Conservation (phyloP, 352 stramenopile genomes). For the Pythium phragmitis region DNA sequence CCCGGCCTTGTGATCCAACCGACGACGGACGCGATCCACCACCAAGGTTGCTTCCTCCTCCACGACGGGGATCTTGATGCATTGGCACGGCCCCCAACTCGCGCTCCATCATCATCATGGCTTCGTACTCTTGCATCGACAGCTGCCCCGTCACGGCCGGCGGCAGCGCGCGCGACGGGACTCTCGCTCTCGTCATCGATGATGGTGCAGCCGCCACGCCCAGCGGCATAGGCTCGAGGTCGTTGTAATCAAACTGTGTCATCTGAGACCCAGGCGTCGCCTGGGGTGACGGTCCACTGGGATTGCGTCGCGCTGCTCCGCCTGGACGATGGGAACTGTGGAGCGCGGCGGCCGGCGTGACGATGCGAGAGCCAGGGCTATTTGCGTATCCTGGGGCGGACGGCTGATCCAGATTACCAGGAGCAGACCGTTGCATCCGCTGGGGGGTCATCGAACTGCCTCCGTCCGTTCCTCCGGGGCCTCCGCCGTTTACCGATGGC, state of each 20-base stretch:
- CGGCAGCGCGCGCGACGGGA: neutral
- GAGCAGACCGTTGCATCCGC: conserved; percentile 9
- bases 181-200: neutral
- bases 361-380: conserved; percentile 30
- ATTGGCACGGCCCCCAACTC: neutral
- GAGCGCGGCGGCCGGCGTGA: conserved; percentile 25
- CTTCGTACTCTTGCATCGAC: conserved; percentile 21
- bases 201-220: neutral
- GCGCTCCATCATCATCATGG: conserved; percentile 25
- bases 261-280: neutral
- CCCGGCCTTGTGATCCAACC: neutral
- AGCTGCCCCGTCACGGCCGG: conserved; percentile 6
- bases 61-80: neutral
- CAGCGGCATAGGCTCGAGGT: conserved; percentile 14
- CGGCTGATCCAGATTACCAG: neutral
- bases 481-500: conserved; percentile 9
- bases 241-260: neutral
- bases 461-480: conserved; percentile 7
- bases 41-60: neutral
- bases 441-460: conserved; percentile 18
- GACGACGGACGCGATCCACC: conserved; percentile 6
- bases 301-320: neutral
- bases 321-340: conserved; percentile 14
- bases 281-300: neutral
- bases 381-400: conserved; percentile 5